Conservation (phyloP, 805 yeast species). For the Ogataea ramenticola region DNA sequence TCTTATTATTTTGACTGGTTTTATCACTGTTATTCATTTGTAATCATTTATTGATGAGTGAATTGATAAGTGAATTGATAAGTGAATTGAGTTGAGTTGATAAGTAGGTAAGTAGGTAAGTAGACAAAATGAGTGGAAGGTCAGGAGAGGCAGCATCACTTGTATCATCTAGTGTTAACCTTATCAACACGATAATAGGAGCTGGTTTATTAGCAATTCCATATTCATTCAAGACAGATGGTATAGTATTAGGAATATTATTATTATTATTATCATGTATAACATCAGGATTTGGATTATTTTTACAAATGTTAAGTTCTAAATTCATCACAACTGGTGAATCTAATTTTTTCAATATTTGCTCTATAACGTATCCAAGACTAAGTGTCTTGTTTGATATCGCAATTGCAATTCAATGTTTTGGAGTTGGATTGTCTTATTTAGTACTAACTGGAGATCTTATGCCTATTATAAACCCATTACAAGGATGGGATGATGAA, state of each 20-base stretch:
- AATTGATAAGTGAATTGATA: no score
- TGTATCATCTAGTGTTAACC: constrained; percentile 54
- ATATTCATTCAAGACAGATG: constrained; percentile 62
- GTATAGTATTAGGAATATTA: constrained; percentile 48
- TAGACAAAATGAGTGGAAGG: no score
- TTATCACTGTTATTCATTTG: no score
- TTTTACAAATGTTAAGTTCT: constrained; percentile 53
- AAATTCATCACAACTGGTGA: constrained; percentile 48
- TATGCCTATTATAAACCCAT: constrained; percentile 47
- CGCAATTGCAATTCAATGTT: constrained; percentile 71
- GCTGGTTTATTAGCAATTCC: constrained; percentile 79
- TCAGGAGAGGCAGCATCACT: no score
- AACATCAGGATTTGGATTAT: constrained; percentile 63
- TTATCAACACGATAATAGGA: constrained; percentile 73
- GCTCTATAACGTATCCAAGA: constrained; percentile 67
- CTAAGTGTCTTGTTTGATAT: constrained; percentile 63
- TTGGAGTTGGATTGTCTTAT: constrained; percentile 69
- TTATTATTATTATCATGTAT: constrained; percentile 55
- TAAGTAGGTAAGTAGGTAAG: no score
- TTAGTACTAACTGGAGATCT: constrained; percentile 71
- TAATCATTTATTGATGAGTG: no score
- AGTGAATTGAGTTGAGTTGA: no score
- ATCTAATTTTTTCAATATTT: constrained; percentile 66
- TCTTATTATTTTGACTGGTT: no score
- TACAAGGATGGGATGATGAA: constrained; percentile 25